phyloP scores from a whole-genome alignment of 495 filamentous ascomycete species.

The Neurospora intermedia region DNA sequence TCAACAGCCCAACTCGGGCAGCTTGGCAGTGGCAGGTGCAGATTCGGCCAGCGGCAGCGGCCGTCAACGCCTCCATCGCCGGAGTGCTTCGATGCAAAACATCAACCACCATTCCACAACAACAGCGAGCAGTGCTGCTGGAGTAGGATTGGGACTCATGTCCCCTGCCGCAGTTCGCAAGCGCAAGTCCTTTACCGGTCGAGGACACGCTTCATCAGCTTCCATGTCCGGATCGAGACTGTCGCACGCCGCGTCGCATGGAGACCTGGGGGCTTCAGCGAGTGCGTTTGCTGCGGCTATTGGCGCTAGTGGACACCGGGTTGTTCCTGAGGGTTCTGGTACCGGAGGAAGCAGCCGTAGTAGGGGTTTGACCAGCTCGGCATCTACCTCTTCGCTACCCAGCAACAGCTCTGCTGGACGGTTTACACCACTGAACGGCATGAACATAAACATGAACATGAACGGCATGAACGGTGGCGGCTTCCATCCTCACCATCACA shows the following conservation, averaged over 20 bases:
- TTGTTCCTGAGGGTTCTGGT: not conserved
- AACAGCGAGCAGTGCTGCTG: not conserved
- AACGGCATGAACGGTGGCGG: not conserved
- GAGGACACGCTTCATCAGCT: not conserved
- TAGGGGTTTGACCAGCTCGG: not conserved
- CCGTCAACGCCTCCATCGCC: slow-evolving; percentile 12
- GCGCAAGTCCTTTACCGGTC: slow-evolving; percentile 17
- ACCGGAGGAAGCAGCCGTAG: not conserved
- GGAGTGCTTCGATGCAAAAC: slow-evolving; percentile 19
- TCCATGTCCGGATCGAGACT: not conserved
- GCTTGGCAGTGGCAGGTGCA: not conserved
- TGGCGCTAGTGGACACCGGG: not conserved
- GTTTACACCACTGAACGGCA: not conserved
- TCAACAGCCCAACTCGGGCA: not conserved
- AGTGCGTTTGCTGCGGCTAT: not conserved
- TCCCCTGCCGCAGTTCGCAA: slow-evolving; percentile 14
- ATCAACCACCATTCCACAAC: slow-evolving; percentile 9
- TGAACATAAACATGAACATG: not conserved
- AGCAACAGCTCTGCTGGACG: not conserved
- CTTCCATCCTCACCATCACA: not conserved
- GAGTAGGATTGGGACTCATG: not conserved
- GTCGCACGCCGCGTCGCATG: not conserved
- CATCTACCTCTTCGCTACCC: not conserved
- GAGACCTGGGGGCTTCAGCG: not conserved
- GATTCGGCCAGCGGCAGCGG: slow-evolving; percentile 14